These are phyloP conservation scores for Schwanniomyces etchellsii DNA, from an alignment of 1,139 yeast species.

Conservation along the genomic window DNA sequence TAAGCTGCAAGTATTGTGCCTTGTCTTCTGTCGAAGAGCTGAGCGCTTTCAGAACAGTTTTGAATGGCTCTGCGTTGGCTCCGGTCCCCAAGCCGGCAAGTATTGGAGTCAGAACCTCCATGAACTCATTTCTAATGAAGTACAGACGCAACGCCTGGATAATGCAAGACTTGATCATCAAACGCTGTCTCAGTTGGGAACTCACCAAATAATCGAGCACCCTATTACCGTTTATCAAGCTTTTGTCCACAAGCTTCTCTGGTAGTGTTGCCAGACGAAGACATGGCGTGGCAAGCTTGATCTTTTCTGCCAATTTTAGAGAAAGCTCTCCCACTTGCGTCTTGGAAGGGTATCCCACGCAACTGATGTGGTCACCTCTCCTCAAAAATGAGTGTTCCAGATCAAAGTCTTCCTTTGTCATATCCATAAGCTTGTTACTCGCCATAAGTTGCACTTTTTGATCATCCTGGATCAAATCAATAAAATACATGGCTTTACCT, in stretches of 20 bases:
- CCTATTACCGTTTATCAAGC: slow-evolving; percentile 59
- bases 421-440: slow-evolving; percentile 42
- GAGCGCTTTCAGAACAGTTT: slow-evolving; percentile 49
- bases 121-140: slow-evolving; percentile 49
- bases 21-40: slow-evolving; percentile 20
- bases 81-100: slow-evolving; percentile 72
- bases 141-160: slow-evolving; percentile 52
- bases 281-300: slow-evolving; percentile 60
- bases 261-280: slow-evolving; percentile 59
- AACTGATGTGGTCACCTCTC: slow-evolving; percentile 67
- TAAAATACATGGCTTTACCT: slow-evolving; percentile 61
- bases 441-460: slow-evolving; percentile 55
- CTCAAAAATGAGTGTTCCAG: slow-evolving; percentile 42
- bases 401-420: slow-evolving; percentile 40
- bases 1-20: slow-evolving; percentile 42
- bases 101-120: slow-evolving; percentile 88
- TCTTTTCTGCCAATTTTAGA: slow-evolving; percentile 47
- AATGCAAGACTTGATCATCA: slow-evolving; percentile 51
- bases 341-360: slow-evolving; percentile 64
- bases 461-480: slow-evolving; percentile 61
- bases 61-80: slow-evolving; percentile 84
- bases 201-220: slow-evolving; percentile 73
- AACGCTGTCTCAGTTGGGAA: slow-evolving; percentile 37
- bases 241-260: slow-evolving; percentile 47
- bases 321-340: slow-evolving; percentile 80